A percentile compares a stretch with the other conserved stretches of the same genome.
Conservation (phyloP, 2,329 filamentous ascomycete genomes). For the Aspergillus sp. region DNA sequence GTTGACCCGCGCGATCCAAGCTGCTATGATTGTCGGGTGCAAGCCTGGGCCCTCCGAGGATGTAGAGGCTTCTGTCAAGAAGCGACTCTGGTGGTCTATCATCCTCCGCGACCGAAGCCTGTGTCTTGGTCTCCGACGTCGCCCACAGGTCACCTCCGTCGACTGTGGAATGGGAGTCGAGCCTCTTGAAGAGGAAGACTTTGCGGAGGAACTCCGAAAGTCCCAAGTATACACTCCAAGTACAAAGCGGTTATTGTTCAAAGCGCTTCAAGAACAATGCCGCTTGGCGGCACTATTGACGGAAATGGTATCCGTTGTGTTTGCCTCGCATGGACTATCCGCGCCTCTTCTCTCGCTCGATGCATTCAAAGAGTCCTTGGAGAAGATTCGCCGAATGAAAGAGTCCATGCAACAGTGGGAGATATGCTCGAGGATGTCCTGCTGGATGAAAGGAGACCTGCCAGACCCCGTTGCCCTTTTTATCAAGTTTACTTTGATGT, state of each 20-base stretch:
- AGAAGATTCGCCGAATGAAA: constrained; percentile 15
- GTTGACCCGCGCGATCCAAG: constrained; percentile 52
- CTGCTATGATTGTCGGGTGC: constrained; percentile 48
- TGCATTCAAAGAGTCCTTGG: constrained; percentile 15
- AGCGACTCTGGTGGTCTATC: constrained; percentile 58
- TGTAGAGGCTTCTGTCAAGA: constrained; percentile 41
- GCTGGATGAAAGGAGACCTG: constrained; percentile 1
- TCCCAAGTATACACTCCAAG: constrained; percentile 49
- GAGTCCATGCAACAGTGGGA: constrained; percentile 21
- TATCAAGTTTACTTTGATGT: constrained; percentile 53
- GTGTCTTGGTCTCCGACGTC: constrained; percentile 51
- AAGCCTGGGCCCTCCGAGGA: constrained; percentile 40
- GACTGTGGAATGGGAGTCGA: constrained; percentile 48
- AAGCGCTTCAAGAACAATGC: constrained; percentile 49
- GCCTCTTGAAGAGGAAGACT: constrained; percentile 43
- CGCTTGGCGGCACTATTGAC: constrained; percentile 50
- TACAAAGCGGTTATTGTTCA: constrained; percentile 47
- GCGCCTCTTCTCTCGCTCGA: constrained; percentile 12
- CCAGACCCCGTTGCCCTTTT: constrained; percentile 27
- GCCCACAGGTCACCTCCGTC: constrained; percentile 50
- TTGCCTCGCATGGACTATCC: constrained; percentile 30
- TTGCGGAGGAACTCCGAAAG: constrained; percentile 47
- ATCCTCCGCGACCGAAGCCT: constrained; percentile 54
- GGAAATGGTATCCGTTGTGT: constrained; percentile 48
- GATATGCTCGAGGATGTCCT: constrained; percentile 2